Evolutionary conservation across 2,329 filamentous ascomycete genomes (phyloP), one percentile per base, ranked within the genome.

Genomic region (Zopfia rhizophila): DNA sequence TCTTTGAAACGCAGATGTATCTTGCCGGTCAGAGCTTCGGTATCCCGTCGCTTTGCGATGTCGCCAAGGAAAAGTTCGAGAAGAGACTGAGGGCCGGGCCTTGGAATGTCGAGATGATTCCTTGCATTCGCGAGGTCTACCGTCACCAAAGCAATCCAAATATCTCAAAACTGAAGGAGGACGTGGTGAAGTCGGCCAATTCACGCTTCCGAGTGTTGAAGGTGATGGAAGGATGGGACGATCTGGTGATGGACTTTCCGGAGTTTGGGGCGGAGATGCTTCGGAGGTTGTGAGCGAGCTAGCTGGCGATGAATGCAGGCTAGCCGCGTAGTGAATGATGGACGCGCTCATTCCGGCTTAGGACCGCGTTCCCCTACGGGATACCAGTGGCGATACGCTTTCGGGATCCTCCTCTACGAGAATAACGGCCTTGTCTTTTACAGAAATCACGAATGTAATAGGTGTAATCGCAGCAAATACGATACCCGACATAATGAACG

Each of bases 401-500:
- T 60, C 53, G 3, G 52, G 18, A 6, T 56, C 57, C 4, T 50
- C 43, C 28, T 59, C 56, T 3, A 50, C 27, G 39, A 68, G 65
- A 5, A 45, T 46, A 16, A 46, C 29, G 16, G 58, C 55, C 28
- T 53, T 56, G n/a, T 59, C 54, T 21, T 55, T 58, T 3, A 66
- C 56, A 7, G 49, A 53, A 11, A 72, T 66, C 5, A 51, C 47
- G 31, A 64, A 69, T 2, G 62, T 69, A 7, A 68, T 51, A 8
- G 61, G 14, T 12, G 58, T 55, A 36, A 68, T 57, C 18, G 54
- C 45, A 6, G 47, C 48, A 43, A 66, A 67, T 7, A 67, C 45
- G 2, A 65, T 18, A 11, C 45, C 56, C n/a, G 55, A 54, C 12
- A 41, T 52, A 14, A 71, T 33, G 29, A 66, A 81, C 0, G 78